These are phyloP conservation scores for Epichloe aotearoae DNA, from an alignment of 2,329 filamentous ascomycete genomes.

Conservation along the genomic window DNA sequence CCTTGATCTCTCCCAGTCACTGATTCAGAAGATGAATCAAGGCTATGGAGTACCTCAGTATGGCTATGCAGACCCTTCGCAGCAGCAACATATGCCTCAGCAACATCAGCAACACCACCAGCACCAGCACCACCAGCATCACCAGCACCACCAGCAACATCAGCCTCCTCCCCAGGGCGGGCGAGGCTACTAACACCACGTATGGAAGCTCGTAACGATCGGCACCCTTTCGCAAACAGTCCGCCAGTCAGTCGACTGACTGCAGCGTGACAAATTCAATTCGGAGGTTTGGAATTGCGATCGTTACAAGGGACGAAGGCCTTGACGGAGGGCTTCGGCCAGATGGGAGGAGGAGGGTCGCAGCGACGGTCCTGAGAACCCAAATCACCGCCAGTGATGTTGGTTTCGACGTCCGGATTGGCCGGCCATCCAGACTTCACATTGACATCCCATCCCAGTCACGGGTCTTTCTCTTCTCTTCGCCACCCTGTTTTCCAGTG, in stretches of 20 bases:
- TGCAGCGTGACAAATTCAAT: not conserved
- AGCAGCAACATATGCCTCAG: constrained; percentile 9
- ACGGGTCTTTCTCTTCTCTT: not conserved
- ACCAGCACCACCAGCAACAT: not conserved
- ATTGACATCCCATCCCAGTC: not conserved
- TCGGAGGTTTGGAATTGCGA: not conserved
- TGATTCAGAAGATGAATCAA: constrained; percentile 10
- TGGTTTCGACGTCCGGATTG: not conserved
- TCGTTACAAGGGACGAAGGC: not conserved
- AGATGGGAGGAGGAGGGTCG: not conserved
- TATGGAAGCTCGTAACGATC: not conserved
- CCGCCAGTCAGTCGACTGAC: not conserved
- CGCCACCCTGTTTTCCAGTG: not conserved
- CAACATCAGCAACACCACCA: constrained; percentile 1
- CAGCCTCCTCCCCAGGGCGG: constrained; percentile 11
- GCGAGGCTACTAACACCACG: constrained; percentile 9
- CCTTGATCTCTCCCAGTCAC: not conserved
- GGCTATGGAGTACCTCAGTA: constrained; percentile 28
- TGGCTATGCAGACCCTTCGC: constrained; percentile 24
- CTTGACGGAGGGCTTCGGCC: not conserved
- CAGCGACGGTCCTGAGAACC: not conserved
- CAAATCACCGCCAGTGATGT: not conserved
- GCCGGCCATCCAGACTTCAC: constrained; percentile 3
- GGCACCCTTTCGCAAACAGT: not conserved
- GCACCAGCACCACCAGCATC: constrained; percentile 7